Conservation (phyloP, 768 basidiomycete species). For the Crucibulum laeve region DNA sequence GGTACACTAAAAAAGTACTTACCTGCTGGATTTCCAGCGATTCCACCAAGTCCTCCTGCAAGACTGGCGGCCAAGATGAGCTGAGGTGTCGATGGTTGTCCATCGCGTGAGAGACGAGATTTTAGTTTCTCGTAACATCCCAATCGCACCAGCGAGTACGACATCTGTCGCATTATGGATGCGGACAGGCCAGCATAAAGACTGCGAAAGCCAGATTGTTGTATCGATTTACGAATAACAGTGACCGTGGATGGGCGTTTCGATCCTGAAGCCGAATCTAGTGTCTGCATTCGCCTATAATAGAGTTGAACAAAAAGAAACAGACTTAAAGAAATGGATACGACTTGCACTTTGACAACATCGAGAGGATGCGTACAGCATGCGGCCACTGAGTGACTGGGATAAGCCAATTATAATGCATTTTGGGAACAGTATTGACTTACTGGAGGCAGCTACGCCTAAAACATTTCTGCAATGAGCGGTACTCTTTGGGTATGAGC, state of each 20-base stretch:
- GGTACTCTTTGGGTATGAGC: no score
- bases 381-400: constrained; percentile 58
- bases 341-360: constrained; percentile 75
- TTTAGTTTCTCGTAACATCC: constrained; percentile 83
- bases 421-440: constrained; percentile 15
- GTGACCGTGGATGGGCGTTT: constrained; percentile 61
- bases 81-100: constrained; percentile 47
- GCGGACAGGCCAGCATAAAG: constrained; percentile 81
- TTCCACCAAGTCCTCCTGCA: constrained; percentile 77
- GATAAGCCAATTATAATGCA: constrained; percentile 3
- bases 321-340: neutral
- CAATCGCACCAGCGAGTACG: constrained; percentile 82
- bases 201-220: constrained; percentile 65
- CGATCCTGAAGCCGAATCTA: constrained; percentile 37
- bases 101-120: constrained; percentile 41
- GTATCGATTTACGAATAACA: constrained; percentile 61
- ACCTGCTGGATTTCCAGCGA: constrained; percentile 85
- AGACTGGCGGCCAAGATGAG: constrained; percentile 62
- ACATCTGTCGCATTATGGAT: constrained; percentile 85
- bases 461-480: no score
- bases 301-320: constrained; percentile 3
- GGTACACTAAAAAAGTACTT: constrained; percentile 10
- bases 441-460: constrained; percentile 66
- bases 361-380: constrained; percentile 81
- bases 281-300: constrained; percentile 77